phyloP scores from a whole-genome alignment of 768 basidiomycete genomes.

The Rubroboletus satanas region DNA sequence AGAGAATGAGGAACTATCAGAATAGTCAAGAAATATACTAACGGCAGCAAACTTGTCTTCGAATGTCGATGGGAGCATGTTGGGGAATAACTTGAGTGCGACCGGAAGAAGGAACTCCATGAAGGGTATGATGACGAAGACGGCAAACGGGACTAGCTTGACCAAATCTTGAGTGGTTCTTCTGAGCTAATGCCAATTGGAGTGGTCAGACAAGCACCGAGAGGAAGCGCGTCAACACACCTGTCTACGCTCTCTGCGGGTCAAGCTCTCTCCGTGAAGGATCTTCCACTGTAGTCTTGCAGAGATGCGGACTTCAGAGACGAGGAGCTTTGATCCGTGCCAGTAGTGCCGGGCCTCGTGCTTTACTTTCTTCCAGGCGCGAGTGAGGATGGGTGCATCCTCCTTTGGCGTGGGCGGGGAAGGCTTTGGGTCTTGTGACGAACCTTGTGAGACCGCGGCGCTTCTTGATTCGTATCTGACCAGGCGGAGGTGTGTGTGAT shows the following conservation, averaged over 20 bases:
- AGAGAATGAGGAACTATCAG: not conserved
- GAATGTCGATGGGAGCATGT: constrained; percentile 97
- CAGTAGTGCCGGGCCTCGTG: constrained; percentile 96
- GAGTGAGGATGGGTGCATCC: constrained; percentile 44
- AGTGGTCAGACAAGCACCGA: constrained; percentile 1
- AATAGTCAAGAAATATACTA: constrained; percentile 20
- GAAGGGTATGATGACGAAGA: constrained; percentile 94
- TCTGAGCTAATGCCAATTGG: constrained; percentile 54
- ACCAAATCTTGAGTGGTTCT: constrained; percentile 92
- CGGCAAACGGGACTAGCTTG: constrained; percentile 90
- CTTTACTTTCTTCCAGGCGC: constrained; percentile 91
- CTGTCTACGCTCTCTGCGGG: constrained; percentile 91
- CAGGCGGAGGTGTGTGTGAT: constrained; percentile 12
- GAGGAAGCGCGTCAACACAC: constrained; percentile 36
- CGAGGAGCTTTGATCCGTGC: constrained; percentile 92
- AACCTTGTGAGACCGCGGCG: constrained; percentile 16
- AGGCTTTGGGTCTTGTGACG: constrained; percentile 41
- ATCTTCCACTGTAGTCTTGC: constrained; percentile 87
- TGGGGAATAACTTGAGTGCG: constrained; percentile 95
- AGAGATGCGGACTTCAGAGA: constrained; percentile 91
- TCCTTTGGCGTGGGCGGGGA: constrained; percentile 49
- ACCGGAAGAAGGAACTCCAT: constrained; percentile 97
- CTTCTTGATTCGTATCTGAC: constrained; percentile 13
- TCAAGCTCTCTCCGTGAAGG: constrained; percentile 85
- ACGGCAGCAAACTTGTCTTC: constrained; percentile 96